A percentile compares a stretch with the other conserved stretches of the same genome.
phyloP scores from a whole-genome alignment of 176 grass and related monocot species.

The Hyparrhenia diplandra region DNA sequence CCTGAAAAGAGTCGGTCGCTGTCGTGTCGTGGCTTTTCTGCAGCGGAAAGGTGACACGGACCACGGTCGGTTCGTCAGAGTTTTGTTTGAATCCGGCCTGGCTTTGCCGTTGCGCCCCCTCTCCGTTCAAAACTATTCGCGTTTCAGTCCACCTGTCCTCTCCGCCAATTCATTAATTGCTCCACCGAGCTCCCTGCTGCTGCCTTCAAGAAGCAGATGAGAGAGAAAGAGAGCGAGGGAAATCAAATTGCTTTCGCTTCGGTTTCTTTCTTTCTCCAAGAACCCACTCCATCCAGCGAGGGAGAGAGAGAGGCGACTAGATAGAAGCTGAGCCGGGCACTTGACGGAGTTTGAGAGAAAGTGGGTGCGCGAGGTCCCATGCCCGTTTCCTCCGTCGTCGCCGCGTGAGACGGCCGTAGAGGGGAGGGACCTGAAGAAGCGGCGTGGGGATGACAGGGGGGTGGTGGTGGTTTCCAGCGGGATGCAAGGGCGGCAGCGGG shows the following conservation, averaged over 20 bases:
- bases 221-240: neutral
- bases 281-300: too few species aligned
- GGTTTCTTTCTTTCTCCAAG: too few species aligned
- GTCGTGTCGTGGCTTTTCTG: slow-evolving; percentile 7
- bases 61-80: slow-evolving; percentile 7
- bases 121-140: slow-evolving; percentile 20
- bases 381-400: neutral
- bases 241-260: slow-evolving; percentile 8
- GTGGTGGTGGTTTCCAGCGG: slow-evolving; percentile 72
- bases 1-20: neutral
- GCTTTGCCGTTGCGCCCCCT: neutral
- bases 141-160: neutral
- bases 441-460: slow-evolving; percentile 58
- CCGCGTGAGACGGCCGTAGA: neutral
- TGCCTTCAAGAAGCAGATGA: slow-evolving; percentile 5
- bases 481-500: slow-evolving; percentile 48
- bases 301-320: neutral
- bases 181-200: slow-evolving; percentile 6
- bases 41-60: neutral
- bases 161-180: slow-evolving; percentile 38
- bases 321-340: neutral
- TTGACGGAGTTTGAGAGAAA: neutral
- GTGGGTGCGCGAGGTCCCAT: neutral
- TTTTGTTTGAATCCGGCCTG: slow-evolving; percentile 13
- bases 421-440: neutral